Evolutionary conservation across 495 filamentous ascomycete species (phyloP).

Genomic region (Terfezia claveryi): DNA sequence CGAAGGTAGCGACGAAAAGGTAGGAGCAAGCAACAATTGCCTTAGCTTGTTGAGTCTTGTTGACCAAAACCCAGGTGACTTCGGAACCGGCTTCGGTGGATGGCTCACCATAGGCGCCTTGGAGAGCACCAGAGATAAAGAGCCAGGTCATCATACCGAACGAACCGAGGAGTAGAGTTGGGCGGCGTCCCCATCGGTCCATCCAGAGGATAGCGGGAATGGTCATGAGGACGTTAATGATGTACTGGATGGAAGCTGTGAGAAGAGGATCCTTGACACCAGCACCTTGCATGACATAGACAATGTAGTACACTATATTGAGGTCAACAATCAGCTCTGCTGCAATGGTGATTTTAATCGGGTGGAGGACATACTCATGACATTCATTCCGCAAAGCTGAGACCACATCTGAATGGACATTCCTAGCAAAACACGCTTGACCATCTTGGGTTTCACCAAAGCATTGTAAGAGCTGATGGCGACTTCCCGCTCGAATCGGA

Average conservation of each 20-base stretch:
- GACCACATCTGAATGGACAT: conserved; percentile 61
- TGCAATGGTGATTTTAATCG: not conserved
- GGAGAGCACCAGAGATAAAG: conserved; percentile 33
- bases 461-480: conserved; percentile 33
- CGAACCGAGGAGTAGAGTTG: conserved; percentile 30
- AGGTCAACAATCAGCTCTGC: not conserved
- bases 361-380: conserved; percentile 30
- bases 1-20: conserved; percentile 41
- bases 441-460: conserved; percentile 37
- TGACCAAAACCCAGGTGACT: conserved; percentile 35
- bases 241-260: conserved; percentile 54
- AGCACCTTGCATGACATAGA: conserved; percentile 49
- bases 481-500: conserved; percentile 39
- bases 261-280: conserved; percentile 41
- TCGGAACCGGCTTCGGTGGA: conserved; percentile 24
- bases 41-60: conserved; percentile 26
- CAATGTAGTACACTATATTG: conserved; percentile 39
- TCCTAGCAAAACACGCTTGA: conserved; percentile 46
- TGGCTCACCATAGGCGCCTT: conserved; percentile 34
- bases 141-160: conserved; percentile 32
- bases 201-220: conserved; percentile 36
- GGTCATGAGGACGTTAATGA: conserved; percentile 50
- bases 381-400: conserved; percentile 53
- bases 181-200: conserved; percentile 31
- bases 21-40: conserved; percentile 42